These are phyloP conservation scores for Solanum megistacrolobum DNA, from an alignment of 257 asterid genomes.

Conservation along the genomic window DNA sequence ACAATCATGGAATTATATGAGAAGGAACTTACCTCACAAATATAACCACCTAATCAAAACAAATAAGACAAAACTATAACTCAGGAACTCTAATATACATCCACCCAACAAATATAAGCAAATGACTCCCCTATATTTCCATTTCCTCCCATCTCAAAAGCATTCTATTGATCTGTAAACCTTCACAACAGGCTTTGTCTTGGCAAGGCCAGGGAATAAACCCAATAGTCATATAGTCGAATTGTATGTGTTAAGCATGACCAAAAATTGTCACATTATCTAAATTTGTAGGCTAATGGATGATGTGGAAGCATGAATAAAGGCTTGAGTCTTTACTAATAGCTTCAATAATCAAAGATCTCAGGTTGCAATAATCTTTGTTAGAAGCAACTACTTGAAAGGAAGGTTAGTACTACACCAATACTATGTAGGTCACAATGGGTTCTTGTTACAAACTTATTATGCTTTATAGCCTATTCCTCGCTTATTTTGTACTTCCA, in stretches of 20 bases:
- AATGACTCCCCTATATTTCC: neutral
- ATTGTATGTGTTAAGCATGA: neutral
- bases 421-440: neutral
- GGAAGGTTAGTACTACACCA: neutral
- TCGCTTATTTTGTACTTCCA: neutral
- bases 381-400: neutral
- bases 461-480: neutral
- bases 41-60: neutral
- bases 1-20: neutral
- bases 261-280: neutral
- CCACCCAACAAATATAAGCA: neutral
- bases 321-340: neutral
- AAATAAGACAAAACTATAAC: neutral
- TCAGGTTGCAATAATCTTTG: neutral
- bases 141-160: neutral
- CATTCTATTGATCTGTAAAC: neutral
- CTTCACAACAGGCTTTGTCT: neutral
- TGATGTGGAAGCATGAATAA: neutral
- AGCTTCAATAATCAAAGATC: neutral
- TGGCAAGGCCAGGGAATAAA: neutral
- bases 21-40: neutral
- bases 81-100: neutral
- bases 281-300: neutral
- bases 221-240: neutral
- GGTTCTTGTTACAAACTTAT: neutral